A percentile compares a stretch with the other conserved stretches of the same genome.
These are phyloP conservation scores for Tetrapisispora pingtungensis DNA, from an alignment of 805 yeast genomes.

Conservation along the genomic window DNA sequence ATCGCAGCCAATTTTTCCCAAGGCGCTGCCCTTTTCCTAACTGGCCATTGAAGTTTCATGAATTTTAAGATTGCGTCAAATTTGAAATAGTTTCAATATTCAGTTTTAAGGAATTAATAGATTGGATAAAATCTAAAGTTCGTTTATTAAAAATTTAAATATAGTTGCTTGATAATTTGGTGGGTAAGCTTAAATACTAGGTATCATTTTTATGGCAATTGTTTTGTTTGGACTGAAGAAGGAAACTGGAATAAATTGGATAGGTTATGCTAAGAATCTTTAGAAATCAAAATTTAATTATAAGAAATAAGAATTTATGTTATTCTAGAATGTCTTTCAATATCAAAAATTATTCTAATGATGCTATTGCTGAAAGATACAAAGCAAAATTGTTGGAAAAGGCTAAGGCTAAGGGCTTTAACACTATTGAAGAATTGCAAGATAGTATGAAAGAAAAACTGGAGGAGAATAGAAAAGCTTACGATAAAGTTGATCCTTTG, in stretches of 20 bases:
- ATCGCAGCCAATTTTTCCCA: too few species aligned
- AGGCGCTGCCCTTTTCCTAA: not conserved
- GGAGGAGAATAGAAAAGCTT: slow-evolving; percentile 42
- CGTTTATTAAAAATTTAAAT: too few species aligned
- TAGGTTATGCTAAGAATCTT: not conserved
- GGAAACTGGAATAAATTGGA: too few species aligned
- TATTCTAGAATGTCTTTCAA: not conserved
- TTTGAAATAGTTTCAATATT: too few species aligned
- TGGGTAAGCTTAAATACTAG: too few species aligned
- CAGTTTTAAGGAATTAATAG: too few species aligned
- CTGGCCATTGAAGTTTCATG: not conserved
- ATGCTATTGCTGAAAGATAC: slow-evolving; percentile 17
- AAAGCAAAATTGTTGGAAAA: slow-evolving; percentile 29
- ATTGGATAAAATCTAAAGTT: too few species aligned
- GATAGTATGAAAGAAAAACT: slow-evolving; percentile 53
- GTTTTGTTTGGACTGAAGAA: too few species aligned
- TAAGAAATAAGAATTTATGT: not conserved
- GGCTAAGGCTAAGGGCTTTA: slow-evolving; percentile 29
- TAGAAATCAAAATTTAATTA: not conserved
- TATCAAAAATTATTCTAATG: not conserved
- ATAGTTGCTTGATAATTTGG: too few species aligned
- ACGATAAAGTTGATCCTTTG: slow-evolving; percentile 59
- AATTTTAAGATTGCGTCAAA: too few species aligned
- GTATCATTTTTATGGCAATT: too few species aligned
- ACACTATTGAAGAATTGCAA: slow-evolving; percentile 47